phyloP scores from a whole-genome alignment of 805 yeast species.

The Metschnikowia matae region DNA sequence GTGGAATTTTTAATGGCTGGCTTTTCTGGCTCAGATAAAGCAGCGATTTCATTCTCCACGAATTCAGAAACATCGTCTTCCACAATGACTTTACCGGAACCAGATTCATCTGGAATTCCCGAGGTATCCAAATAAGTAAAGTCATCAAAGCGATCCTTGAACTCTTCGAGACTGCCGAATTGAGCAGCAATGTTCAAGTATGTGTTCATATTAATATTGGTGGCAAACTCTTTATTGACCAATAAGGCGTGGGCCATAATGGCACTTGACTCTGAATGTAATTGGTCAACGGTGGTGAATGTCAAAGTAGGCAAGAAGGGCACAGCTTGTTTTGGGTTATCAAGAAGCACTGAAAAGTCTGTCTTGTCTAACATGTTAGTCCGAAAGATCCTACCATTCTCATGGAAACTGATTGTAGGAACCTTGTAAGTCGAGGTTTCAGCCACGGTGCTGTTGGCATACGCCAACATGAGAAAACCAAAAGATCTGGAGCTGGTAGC shows the following conservation, averaged over 20 bases:
- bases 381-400: constrained; percentile 45
- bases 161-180: constrained; percentile 31
- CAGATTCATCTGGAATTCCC: constrained; percentile 19
- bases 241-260: constrained; percentile 56
- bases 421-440: constrained; percentile 11
- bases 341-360: constrained; percentile 25
- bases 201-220: constrained; percentile 42
- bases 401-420: constrained; percentile 34
- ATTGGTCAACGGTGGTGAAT: constrained; percentile 35
- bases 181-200: constrained; percentile 47
- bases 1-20: constrained; percentile 3
- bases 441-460: constrained; percentile 34
- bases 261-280: constrained; percentile 75
- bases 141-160: constrained; percentile 29
- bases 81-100: constrained; percentile 2
- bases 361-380: constrained; percentile 42
- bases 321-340: constrained; percentile 28
- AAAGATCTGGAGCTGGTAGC: constrained; percentile 39
- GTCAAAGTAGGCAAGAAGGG: constrained; percentile 68
- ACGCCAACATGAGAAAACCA: constrained; percentile 46
- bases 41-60: constrained; percentile 1
- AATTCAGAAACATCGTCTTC: not conserved
- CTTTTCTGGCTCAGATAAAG: not conserved
- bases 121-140: constrained; percentile 27
- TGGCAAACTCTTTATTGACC: constrained; percentile 41